A percentile compares a stretch with the other conserved stretches of the same genome.
phyloP scores from a whole-genome alignment of 371 early-diverging fungal genomes.

The Mortierella sp. region DNA sequence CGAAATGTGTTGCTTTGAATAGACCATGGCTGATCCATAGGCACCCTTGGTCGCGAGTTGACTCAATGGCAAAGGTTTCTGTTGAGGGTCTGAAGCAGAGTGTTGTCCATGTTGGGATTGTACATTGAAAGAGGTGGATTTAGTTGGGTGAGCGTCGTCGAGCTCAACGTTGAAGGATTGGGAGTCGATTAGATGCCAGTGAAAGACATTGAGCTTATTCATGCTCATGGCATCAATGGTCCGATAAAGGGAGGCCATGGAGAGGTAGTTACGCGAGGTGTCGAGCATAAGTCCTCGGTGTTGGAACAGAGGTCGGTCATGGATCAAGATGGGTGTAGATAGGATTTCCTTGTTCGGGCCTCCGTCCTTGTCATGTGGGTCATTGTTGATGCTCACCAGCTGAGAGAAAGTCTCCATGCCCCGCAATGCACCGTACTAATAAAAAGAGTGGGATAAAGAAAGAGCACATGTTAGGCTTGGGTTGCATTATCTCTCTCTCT shows the following conservation, averaged over 20 bases:
- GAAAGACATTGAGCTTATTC: conserved; percentile 74
- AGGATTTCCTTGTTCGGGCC: conserved; percentile 18
- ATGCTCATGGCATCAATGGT: conserved; percentile 67
- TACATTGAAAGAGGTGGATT: too few species aligned
- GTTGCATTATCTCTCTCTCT: background rate
- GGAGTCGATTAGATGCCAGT: conserved; percentile 83
- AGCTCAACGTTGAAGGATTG: conserved; percentile 73
- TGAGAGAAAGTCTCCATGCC: conserved; percentile 83
- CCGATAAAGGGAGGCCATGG: conserved; percentile 67
- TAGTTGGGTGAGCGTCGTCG: conserved; percentile 45
- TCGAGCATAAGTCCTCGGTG: conserved; percentile 85
- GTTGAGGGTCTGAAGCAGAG: background rate
- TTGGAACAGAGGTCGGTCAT: conserved; percentile 69
- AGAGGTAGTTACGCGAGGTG: conserved; percentile 78
- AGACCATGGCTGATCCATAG: conserved; percentile 60
- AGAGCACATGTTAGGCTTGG: background rate
- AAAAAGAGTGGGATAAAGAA: background rate
- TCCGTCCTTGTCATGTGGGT: conserved; percentile 12
- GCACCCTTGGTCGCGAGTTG: conserved; percentile 72
- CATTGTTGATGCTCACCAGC: conserved; percentile 55
- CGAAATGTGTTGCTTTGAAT: conserved; percentile 68
- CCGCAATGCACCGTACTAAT: conserved; percentile 74
- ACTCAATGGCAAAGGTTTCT: conserved; percentile 55
- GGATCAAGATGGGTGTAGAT: conserved; percentile 63
- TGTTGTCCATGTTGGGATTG: background rate